Evolutionary conservation across 148 eudicot species (phyloP).

Genomic region (Selenicereus undatus): DNA sequence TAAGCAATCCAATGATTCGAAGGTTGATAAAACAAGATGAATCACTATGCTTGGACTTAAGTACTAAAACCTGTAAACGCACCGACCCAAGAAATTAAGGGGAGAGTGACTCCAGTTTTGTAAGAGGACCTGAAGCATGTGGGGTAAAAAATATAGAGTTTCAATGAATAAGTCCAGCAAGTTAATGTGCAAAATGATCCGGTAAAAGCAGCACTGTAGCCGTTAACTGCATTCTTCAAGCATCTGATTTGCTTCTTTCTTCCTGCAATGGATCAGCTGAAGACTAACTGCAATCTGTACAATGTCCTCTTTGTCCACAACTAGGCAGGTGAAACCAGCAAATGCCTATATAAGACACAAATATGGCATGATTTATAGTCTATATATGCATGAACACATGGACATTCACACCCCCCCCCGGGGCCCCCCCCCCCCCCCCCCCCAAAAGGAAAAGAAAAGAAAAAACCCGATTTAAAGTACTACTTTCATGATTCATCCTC

Average conservation of each 20-base stretch:
- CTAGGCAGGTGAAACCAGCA: conserved; percentile 12
- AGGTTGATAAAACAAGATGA: neutral
- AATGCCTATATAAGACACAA: neutral
- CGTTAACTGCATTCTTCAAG: neutral
- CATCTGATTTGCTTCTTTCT: conserved; percentile 19
- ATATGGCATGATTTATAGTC: conserved; percentile 4
- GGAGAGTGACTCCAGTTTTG: neutral
- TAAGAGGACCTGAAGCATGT: neutral
- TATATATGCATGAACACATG: neutral
- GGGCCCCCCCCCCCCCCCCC: neutral
- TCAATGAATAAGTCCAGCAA: neutral
- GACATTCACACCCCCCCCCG: neutral
- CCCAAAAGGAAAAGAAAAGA: neutral
- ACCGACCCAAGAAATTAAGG: neutral
- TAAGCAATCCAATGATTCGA: neutral
- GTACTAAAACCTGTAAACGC: neutral
- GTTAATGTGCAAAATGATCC: conserved; percentile 24
- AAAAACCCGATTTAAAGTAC: neutral
- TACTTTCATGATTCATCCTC: neutral
- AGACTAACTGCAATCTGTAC: neutral
- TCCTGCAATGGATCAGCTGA: conserved; percentile 5
- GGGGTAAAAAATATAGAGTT: neutral
- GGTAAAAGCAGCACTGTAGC: conserved; percentile 19
- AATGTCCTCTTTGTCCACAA: neutral
- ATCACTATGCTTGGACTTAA: neutral